phyloP scores from a whole-genome alignment of 148 eudicot genomes.

The Polygonum maritimum region DNA sequence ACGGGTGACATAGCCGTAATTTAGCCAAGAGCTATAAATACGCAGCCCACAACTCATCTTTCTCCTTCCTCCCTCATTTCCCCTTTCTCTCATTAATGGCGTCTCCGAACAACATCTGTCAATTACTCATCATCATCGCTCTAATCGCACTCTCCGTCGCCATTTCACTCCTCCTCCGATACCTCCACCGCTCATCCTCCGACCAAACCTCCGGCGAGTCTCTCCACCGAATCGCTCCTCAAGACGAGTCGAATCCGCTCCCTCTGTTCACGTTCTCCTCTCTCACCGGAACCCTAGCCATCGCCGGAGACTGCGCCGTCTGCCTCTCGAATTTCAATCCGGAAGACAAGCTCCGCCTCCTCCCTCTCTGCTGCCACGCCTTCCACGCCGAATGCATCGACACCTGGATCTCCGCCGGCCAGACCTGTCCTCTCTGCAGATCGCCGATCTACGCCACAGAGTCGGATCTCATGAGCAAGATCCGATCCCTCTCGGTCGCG shows the following conservation, averaged over 20 bases:
- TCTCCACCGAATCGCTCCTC: conserved; percentile 3
- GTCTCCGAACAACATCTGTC: not conserved
- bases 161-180: conserved; percentile 53
- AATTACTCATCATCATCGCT: conserved; percentile 21
- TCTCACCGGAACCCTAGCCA: conserved; percentile 23
- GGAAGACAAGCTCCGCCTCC: conserved; percentile 55
- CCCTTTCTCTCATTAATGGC: not conserved
- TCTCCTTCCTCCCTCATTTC: no score
- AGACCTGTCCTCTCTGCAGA: conserved; percentile 77
- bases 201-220: not conserved
- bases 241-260: conserved; percentile 23
- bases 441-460: conserved; percentile 51
- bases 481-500: not conserved
- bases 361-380: conserved; percentile 85
- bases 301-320: conserved; percentile 68
- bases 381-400: conserved; percentile 76
- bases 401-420: conserved; percentile 56
- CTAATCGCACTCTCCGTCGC: conserved; percentile 46
- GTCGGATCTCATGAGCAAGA: conserved; percentile 26
- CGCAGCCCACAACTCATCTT: no score
- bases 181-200: conserved; percentile 13
- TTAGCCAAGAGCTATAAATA: no score
- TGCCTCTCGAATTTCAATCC: conserved; percentile 70
- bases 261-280: conserved; percentile 63
- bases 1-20: no score